A percentile compares a stretch with the other conserved stretches of the same genome.
These are phyloP conservation scores for Amanita inopinata DNA, from an alignment of 768 basidiomycete species.

Conservation along the genomic window DNA sequence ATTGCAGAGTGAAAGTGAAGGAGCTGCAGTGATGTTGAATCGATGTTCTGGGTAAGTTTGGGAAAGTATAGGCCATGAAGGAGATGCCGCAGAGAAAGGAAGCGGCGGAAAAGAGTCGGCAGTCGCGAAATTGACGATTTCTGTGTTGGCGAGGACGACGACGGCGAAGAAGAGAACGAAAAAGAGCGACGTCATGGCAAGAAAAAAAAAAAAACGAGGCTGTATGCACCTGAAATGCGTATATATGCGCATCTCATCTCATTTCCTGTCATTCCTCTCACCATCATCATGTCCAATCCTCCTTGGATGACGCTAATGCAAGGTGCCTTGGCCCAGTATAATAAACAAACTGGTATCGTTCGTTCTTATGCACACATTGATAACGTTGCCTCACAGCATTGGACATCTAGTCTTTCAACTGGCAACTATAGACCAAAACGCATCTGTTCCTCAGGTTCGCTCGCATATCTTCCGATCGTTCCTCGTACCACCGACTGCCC, in stretches of 20 bases:
- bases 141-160: conserved; percentile 43
- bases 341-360: conserved; percentile 27
- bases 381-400: not conserved
- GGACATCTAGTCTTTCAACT: conserved; percentile 48
- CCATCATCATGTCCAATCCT: conserved; percentile 16
- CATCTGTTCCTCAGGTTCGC: conserved; percentile 48
- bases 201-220: too few relatives aligned
- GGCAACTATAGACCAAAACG: conserved; percentile 39
- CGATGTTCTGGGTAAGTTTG: not conserved
- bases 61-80: conserved; percentile 13
- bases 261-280: not conserved
- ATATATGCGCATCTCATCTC: not conserved
- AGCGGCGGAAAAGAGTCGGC: conserved; percentile 16
- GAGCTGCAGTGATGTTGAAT: conserved; percentile 5
- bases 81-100: conserved; percentile 19
- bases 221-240: too few relatives aligned
- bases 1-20: not conserved
- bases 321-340: conserved; percentile 29
- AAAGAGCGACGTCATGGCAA: conserved; percentile 5
- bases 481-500: conserved; percentile 30
- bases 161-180: conserved; percentile 9
- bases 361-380: not conserved
- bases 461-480: conserved; percentile 55
- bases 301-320: conserved; percentile 41
- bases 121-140: conserved; percentile 50